These are phyloP conservation scores for Colletotrichum nymphaeae DNA, from an alignment of 2,329 filamentous ascomycete species.

Conservation along the genomic window DNA sequence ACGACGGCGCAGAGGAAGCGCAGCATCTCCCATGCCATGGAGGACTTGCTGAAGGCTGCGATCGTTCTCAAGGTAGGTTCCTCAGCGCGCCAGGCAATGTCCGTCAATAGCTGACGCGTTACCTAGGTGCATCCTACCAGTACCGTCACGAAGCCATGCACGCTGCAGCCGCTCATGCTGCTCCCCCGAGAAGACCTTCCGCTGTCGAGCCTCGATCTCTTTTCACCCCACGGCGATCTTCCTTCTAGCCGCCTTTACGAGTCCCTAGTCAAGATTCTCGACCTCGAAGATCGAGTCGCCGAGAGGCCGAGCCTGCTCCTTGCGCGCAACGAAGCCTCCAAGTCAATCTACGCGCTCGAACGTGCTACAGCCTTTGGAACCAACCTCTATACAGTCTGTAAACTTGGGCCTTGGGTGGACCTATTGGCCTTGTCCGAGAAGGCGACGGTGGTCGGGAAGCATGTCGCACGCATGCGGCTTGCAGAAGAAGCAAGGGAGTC, in stretches of 20 bases:
- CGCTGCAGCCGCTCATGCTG: constrained; percentile 70
- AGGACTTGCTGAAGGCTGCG: constrained; percentile 62
- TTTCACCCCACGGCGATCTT: constrained; percentile 60
- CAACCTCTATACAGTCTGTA: constrained; percentile 76
- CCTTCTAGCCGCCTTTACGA: constrained; percentile 68
- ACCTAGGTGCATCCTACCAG: constrained; percentile 66
- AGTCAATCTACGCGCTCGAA: constrained; percentile 72
- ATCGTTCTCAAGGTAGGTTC: constrained; percentile 62
- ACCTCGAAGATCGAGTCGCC: constrained; percentile 70
- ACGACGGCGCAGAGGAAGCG: constrained; percentile 49
- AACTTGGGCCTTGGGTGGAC: constrained; percentile 74
- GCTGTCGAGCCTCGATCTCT: constrained; percentile 71
- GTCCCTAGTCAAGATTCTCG: constrained; percentile 71
- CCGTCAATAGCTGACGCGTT: constrained; percentile 35
- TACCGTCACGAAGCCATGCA: constrained; percentile 63
- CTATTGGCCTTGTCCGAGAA: constrained; percentile 62
- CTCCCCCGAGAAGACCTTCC: constrained; percentile 70
- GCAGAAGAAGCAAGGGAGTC: constrained; percentile 35
- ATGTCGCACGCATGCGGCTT: constrained; percentile 42
- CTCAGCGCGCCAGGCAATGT: not conserved
- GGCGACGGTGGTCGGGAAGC: constrained; percentile 59
- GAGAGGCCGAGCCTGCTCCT: constrained; percentile 68
- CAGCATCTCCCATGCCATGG: constrained; percentile 54
- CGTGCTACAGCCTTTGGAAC: constrained; percentile 57
- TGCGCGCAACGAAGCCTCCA: constrained; percentile 67